These are phyloP conservation scores for Phylloporus sp. DNA, from an alignment of 768 basidiomycete genomes.

Conservation along the genomic window DNA sequence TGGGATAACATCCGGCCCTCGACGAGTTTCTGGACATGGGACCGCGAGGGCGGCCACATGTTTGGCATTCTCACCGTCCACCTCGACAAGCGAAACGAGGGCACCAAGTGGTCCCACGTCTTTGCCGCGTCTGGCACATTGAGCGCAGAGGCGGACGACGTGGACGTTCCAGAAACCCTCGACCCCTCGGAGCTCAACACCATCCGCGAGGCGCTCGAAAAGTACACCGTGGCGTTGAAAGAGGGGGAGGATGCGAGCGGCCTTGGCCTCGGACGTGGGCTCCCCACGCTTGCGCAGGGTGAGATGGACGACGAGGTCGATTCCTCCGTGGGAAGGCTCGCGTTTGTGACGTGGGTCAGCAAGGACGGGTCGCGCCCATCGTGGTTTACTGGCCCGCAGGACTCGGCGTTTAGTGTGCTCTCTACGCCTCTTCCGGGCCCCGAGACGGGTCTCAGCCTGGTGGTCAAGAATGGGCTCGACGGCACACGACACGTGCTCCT, in stretches of 20 bases:
- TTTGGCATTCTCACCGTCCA: conserved; percentile 78
- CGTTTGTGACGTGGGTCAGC: conserved; percentile 64
- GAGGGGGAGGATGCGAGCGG: conserved; percentile 59
- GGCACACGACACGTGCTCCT: conserved; percentile 58
- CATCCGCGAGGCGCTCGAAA: conserved; percentile 79
- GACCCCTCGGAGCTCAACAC: conserved; percentile 78
- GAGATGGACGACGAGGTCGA: conserved; percentile 93
- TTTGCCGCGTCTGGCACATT: conserved; percentile 54
- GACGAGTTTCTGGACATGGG: conserved; percentile 93
- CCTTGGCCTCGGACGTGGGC: conserved; percentile 58
- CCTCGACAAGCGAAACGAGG: conserved; percentile 81
- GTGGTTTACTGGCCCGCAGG: conserved; percentile 38
- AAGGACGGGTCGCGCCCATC: conserved; percentile 44
- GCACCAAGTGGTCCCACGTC: conserved; percentile 82
- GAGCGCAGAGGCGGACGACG: conserved; percentile 38
- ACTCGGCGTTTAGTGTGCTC: conserved; percentile 50
- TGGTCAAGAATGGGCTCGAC: conserved; percentile 72
- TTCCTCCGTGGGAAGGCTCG: conserved; percentile 60
- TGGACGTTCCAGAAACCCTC: conserved; percentile 83
- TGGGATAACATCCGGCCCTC: conserved; percentile 81
- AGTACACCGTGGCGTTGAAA: conserved; percentile 69
- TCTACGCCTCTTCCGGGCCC: conserved; percentile 67
- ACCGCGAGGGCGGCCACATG: conserved; percentile 64
- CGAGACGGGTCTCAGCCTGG: conserved; percentile 36
- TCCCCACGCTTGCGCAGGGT: conserved; percentile 81